Evolutionary conservation across 768 basidiomycete genomes (phyloP).

Genomic region (Podaxis rugospora): DNA sequence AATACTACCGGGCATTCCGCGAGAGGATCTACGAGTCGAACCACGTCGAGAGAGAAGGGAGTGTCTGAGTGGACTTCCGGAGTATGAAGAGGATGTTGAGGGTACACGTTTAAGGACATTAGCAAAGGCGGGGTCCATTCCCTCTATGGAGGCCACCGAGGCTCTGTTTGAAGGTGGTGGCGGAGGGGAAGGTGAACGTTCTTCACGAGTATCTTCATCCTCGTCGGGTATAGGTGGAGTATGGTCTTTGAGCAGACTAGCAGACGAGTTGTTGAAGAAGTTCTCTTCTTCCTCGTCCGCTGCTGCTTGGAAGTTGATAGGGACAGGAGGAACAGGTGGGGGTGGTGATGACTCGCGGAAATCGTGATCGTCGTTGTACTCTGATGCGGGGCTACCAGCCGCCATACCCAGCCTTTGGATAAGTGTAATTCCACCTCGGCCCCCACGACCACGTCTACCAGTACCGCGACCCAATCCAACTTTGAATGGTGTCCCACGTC

Average conservation of each 20-base stretch:
- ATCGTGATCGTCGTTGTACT: slow-evolving; percentile 34
- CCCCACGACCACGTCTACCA: slow-evolving; percentile 45
- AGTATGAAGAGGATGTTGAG: slow-evolving; percentile 39
- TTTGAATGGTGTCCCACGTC: slow-evolving; percentile 51
- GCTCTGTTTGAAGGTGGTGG: slow-evolving; percentile 53
- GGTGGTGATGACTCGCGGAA: slow-evolving; percentile 29
- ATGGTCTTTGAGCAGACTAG: slow-evolving; percentile 5
- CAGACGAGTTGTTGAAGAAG: slow-evolving; percentile 25
- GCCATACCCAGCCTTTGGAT: slow-evolving; percentile 62
- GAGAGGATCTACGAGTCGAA: slow-evolving; percentile 28
- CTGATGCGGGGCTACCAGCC: slow-evolving; percentile 46
- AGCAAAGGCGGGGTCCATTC: slow-evolving; percentile 85
- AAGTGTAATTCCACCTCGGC: slow-evolving; percentile 48
- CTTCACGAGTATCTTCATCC: slow-evolving; percentile 18
- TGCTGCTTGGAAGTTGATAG: slow-evolving; percentile 28
- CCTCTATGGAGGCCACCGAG: slow-evolving; percentile 73
- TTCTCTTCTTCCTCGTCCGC: slow-evolving; percentile 34
- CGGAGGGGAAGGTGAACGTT: slow-evolving; percentile 31
- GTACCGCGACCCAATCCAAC: slow-evolving; percentile 32
- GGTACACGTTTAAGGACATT: slow-evolving; percentile 64
- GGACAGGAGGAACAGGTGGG: slow-evolving; percentile 37
- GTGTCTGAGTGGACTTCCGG: slow-evolving; percentile 59
- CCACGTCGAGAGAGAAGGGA: slow-evolving; percentile 39
- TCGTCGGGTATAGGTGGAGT: slow-evolving; percentile 14
- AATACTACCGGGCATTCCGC: slow-evolving; percentile 33